Evolutionary conservation across 176 grass and related monocot genomes (phyloP), one percentile per base, ranked within the genome.

Genomic region (Aegilops umbellulata): DNA sequence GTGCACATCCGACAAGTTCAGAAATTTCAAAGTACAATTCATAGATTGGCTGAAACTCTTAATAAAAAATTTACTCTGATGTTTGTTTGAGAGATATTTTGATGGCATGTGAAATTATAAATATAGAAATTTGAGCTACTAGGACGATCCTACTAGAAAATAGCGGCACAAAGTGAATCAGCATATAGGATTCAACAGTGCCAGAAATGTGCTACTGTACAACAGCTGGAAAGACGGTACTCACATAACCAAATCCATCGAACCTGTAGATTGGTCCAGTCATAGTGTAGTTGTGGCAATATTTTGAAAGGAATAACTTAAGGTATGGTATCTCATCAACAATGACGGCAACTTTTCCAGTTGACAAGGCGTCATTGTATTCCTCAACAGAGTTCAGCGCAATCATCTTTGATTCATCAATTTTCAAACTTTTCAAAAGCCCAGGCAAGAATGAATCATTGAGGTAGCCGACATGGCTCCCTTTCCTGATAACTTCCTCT

Each of bases 301-400:
- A 94, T 26, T 82, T 30, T 11, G 22, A 79, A 65, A 94, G 91
- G 71, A 98, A 98, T 53, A 95, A 74, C 76, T 89, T 95, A 60
- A 98, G 91, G 82, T 95, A 97, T 5, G 95, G 95, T 88, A 95
- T 93, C 85, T 98, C 95, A 85, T 95, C 95, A 63, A 98, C 53
- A 87, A 98, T 84, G 32, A 87, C 93, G 0, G 80, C 89, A 23
- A 98, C 95, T 42, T 26, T 92, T 90, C 89, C 88, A 60, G 83
- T 92, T 36, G 83, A 86, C 78, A 95, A 36, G 47, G 90, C 95
- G 7, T 89, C 61, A 46, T 98, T 88, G 57, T 92, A 98, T 35
- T 90, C 85, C 17, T 77, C 32, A 2, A 83, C 91, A 31, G 92
- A 98, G 78, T 85, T 26, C 8, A 90, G 88, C 9, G 89, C 4